A percentile compares a stretch with the other conserved stretches of the same genome.
These are phyloP conservation scores for Rhodosporidiobolus sp. DNA, from an alignment of 768 basidiomycete genomes.

Conservation along the genomic window DNA sequence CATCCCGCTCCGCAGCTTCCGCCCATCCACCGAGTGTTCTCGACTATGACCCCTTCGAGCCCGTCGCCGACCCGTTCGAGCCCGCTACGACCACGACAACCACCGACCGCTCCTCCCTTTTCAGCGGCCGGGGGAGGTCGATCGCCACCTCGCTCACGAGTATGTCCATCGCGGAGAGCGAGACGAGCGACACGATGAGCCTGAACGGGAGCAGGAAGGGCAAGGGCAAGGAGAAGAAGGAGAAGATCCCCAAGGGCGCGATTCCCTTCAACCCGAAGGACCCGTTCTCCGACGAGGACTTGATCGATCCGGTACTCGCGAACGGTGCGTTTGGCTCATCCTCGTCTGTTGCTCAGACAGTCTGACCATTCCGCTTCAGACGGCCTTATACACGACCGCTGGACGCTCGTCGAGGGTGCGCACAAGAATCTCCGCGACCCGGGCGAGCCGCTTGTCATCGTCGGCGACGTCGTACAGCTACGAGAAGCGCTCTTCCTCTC, in stretches of 20 bases:
- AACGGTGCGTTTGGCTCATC: slow-evolving; percentile 5
- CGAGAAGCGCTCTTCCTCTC: slow-evolving; percentile 31
- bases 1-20: too few relatives aligned
- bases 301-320: slow-evolving; percentile 33
- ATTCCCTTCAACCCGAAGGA: slow-evolving; percentile 21
- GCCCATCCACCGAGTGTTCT: background rate
- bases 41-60: background rate
- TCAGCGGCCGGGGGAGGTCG: background rate
- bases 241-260: slow-evolving; percentile 5
- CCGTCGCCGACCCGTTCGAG: slow-evolving; percentile 1
- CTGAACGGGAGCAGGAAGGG: background rate
- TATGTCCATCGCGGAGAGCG: background rate
- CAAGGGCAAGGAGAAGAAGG: slow-evolving; percentile 10
- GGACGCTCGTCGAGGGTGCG: slow-evolving; percentile 9
- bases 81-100: background rate
- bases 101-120: background rate
- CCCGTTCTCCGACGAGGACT: slow-evolving; percentile 18
- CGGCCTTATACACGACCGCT: slow-evolving; percentile 37
- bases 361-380: slow-evolving; percentile 1
- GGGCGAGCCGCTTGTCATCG: slow-evolving; percentile 14
- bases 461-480: slow-evolving; percentile 38
- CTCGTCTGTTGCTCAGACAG: too few relatives aligned
- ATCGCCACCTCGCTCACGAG: background rate
- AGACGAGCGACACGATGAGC: background rate
- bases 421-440: slow-evolving; percentile 18